Conservation (phyloP, 768 basidiomycete genomes). For the Boletus rex-veris region DNA sequence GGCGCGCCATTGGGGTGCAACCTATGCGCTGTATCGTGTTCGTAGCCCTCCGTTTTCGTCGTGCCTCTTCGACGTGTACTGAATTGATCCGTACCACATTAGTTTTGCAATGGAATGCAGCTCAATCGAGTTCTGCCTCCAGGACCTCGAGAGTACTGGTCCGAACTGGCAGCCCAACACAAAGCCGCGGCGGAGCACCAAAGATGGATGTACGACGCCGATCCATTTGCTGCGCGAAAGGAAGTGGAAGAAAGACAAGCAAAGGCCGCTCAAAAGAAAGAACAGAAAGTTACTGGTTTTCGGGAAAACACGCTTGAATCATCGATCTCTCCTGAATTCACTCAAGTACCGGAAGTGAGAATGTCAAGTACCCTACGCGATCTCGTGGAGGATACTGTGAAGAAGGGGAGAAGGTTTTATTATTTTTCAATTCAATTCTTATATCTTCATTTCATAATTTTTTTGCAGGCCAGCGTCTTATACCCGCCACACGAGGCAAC, state of each 20-base stretch:
- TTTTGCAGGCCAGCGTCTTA: constrained; percentile 45
- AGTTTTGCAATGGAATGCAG: constrained; percentile 76
- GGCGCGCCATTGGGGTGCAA: constrained; percentile 89
- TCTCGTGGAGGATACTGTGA: constrained; percentile 75
- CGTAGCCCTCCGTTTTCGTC: constrained; percentile 33
- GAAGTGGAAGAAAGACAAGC: constrained; percentile 64
- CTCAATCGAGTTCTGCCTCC: constrained; percentile 76
- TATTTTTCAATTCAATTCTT: neutral
- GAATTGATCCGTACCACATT: constrained; percentile 21
- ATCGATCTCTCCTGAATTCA: constrained; percentile 36
- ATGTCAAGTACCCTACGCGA: constrained; percentile 79
- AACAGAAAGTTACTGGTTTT: constrained; percentile 23
- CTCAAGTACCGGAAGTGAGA: constrained; percentile 66
- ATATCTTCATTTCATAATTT: neutral
- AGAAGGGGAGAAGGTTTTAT: constrained; percentile 48
- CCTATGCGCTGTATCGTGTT: constrained; percentile 84
- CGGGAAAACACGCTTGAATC: constrained; percentile 17
- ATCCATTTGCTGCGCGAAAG: constrained; percentile 77
- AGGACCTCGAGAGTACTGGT: constrained; percentile 87
- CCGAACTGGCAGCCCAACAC: constrained; percentile 66
- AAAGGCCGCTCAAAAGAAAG: constrained; percentile 48
- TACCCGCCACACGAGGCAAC: constrained; percentile 42
- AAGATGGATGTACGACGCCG: constrained; percentile 84
- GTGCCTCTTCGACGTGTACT: neutral
- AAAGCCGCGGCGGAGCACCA: constrained; percentile 63